phyloP scores from a whole-genome alignment of 1,139 yeast genomes.

The Arxiozyma heterogenica region DNA sequence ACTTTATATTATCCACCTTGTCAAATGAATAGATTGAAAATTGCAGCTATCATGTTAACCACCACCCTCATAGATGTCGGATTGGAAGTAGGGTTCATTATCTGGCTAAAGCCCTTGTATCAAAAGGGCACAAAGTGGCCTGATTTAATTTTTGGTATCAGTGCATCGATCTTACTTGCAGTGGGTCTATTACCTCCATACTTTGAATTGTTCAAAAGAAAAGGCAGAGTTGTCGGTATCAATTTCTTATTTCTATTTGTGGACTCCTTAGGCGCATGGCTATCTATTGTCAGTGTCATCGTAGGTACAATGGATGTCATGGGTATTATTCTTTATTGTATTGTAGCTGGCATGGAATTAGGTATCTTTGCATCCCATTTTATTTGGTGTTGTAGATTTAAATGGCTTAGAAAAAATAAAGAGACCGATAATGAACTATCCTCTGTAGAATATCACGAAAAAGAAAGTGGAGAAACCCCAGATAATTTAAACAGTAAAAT shows the following conservation, averaged over 20 bases:
- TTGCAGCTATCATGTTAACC: conserved; percentile 32
- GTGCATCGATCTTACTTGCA: conserved; percentile 70
- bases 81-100: conserved; percentile 57
- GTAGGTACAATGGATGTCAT: conserved; percentile 58
- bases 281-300: conserved; percentile 60
- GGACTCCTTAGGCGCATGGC: conserved; percentile 74
- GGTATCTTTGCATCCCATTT: conserved; percentile 68
- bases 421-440: conserved; percentile 2
- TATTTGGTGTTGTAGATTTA: conserved; percentile 59
- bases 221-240: conserved; percentile 81
- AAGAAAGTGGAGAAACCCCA: not conserved
- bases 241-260: conserved; percentile 71
- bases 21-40: conserved; percentile 33
- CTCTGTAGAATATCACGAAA: not conserved
- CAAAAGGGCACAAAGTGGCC: conserved; percentile 56
- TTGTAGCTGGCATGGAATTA: conserved; percentile 62
- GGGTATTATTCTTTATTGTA: conserved; percentile 66
- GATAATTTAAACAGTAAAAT: not conserved
- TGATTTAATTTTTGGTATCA: conserved; percentile 60
- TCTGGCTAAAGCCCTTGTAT: conserved; percentile 62
- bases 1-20: conserved; percentile 75
- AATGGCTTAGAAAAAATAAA: conserved; percentile 26
- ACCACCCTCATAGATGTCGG: conserved; percentile 46
- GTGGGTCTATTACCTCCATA: conserved; percentile 83
- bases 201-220: conserved; percentile 67